Percentiles rank a stretch among this genome's conserved stretches.
phyloP scores from a whole-genome alignment of 2,329 filamentous ascomycete genomes.

The Ceratocystis diversiconidia region DNA sequence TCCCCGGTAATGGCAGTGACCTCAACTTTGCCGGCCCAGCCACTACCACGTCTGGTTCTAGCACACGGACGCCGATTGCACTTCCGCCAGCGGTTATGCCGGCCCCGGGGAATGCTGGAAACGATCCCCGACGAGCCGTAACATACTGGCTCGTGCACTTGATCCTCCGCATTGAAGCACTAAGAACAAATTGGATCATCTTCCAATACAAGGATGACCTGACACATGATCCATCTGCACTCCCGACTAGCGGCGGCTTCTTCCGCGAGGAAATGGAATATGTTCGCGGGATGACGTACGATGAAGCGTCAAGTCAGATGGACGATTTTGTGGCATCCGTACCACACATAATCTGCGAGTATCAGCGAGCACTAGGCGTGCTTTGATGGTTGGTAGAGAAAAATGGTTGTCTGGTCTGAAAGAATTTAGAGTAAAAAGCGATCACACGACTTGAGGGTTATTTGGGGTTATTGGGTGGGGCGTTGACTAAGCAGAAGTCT shows the following conservation, averaged over 20 bases:
- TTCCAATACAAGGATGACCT: slow-evolving; percentile 3
- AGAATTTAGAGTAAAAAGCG: background rate
- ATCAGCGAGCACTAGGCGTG: background rate
- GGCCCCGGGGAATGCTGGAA: background rate
- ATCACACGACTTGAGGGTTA: background rate
- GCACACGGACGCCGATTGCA: no score
- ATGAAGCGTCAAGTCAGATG: background rate
- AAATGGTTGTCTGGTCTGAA: background rate
- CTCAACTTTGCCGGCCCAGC: no score
- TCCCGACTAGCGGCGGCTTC: background rate
- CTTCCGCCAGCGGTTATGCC: no score
- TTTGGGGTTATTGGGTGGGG: background rate
- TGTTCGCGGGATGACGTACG: background rate
- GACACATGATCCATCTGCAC: background rate
- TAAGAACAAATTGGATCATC: background rate
- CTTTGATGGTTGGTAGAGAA: background rate
- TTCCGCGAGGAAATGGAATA: background rate
- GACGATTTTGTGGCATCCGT: background rate
- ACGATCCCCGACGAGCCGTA: background rate
- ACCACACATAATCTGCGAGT: background rate
- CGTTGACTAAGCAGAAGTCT: background rate
- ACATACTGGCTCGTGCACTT: background rate
- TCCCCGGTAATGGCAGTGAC: background rate
- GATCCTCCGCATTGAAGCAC: background rate
- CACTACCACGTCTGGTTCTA: no score